Conservation (phyloP, 148 eudicot species). For the Diospyros kaki region DNA sequence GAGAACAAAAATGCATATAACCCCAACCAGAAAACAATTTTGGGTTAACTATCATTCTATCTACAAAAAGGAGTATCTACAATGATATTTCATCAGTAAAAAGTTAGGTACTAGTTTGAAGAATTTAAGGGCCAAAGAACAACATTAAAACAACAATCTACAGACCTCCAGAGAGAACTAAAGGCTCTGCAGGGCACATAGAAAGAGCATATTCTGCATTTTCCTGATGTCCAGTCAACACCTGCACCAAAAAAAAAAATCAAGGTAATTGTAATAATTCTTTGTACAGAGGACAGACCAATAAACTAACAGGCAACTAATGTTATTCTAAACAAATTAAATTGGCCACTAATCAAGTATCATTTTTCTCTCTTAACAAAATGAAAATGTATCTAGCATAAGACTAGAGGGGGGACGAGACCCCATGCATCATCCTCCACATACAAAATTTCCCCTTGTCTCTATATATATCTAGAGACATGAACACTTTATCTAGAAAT, state of each 20-base stretch:
- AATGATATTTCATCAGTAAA: background rate
- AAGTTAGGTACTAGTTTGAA: slow-evolving; percentile 2
- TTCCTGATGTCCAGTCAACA: slow-evolving; percentile 87
- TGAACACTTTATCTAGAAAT: no score
- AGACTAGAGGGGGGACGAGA: no score
- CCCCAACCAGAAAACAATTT: background rate
- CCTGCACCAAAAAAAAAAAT: slow-evolving; percentile 32
- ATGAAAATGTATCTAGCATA: no score
- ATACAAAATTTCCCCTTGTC: no score
- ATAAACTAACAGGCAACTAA: background rate
- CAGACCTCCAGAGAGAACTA: slow-evolving; percentile 96
- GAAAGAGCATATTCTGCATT: slow-evolving; percentile 98
- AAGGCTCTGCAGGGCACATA: slow-evolving; percentile 83
- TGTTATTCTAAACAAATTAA: background rate
- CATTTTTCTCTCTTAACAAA: no score
- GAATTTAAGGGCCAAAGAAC: background rate
- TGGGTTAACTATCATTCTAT: background rate
- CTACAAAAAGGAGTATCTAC: background rate
- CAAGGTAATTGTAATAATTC: background rate
- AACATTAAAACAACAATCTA: background rate
- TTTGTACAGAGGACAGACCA: background rate
- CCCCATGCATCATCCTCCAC: no score
- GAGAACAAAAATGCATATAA: background rate
- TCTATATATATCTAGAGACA: no score
- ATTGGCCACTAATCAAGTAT: background rate